phyloP scores from a whole-genome alignment of 352 stramenopile genomes.

The Pythium insidiosum region DNA sequence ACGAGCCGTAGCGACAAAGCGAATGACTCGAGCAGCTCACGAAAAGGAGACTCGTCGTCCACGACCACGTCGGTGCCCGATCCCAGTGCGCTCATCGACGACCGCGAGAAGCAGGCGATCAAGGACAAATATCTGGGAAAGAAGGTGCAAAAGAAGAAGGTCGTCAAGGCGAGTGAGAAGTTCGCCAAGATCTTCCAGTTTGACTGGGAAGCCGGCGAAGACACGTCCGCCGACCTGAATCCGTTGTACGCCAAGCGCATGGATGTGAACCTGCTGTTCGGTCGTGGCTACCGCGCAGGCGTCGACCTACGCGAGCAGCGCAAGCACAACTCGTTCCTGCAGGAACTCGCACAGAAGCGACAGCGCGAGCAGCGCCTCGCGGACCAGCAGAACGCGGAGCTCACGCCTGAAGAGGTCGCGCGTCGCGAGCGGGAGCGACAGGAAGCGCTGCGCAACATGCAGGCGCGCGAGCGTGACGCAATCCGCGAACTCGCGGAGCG shows the following conservation, averaged over 20 bases:
- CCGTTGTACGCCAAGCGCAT: constrained; percentile 86
- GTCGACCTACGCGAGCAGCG: constrained; percentile 92
- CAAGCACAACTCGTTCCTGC: constrained; percentile 86
- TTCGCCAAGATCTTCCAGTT: constrained; percentile 93
- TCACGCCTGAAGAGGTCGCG: constrained; percentile 54
- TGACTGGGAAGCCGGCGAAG: constrained; percentile 89
- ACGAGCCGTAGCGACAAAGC: no score
- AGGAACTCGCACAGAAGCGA: constrained; percentile 80
- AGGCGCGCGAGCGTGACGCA: constrained; percentile 43
- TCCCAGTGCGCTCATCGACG: constrained; percentile 24
- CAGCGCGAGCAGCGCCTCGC: constrained; percentile 70
- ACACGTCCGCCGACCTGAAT: constrained; percentile 89
- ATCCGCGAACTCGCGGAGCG: constrained; percentile 60
- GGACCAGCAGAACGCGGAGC: no score
- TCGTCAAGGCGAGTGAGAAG: constrained; percentile 90
- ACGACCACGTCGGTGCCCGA: constrained; percentile 5
- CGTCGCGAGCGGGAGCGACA: constrained; percentile 63
- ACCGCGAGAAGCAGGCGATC: constrained; percentile 73
- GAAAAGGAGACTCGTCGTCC: no score
- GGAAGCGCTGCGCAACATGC: constrained; percentile 61
- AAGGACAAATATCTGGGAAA: constrained; percentile 89
- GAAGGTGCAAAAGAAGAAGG: constrained; percentile 80
- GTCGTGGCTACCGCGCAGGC: constrained; percentile 88
- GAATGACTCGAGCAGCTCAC: no score
- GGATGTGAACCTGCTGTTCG: constrained; percentile 89